phyloP scores from a whole-genome alignment of 2,329 filamentous ascomycete genomes.

The Colletotrichum sidae region DNA sequence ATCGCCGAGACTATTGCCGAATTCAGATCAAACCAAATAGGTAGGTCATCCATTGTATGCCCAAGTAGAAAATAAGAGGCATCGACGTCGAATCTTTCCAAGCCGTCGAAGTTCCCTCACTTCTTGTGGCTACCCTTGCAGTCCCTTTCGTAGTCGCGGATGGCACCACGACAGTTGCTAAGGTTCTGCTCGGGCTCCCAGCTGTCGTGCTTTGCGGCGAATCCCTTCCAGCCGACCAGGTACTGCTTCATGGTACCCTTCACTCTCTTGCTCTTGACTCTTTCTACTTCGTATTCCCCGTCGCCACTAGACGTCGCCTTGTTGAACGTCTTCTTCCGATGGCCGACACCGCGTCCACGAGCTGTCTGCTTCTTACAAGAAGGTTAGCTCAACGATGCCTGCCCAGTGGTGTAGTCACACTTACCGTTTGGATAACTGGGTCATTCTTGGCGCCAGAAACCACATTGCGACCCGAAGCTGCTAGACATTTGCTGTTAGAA shows the following conservation, averaged over 20 bases:
- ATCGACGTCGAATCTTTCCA: too few species aligned
- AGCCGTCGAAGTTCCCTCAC: neutral
- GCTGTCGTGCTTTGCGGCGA: conserved; percentile 55
- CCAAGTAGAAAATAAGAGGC: too few species aligned
- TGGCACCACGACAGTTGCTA: conserved; percentile 48
- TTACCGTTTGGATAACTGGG: too few species aligned
- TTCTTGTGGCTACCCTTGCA: conserved; percentile 36
- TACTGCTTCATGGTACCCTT: conserved; percentile 54
- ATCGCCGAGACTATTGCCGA: too few species aligned
- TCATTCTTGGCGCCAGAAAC: too few species aligned
- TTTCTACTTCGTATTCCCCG: conserved; percentile 61
- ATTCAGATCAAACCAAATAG: too few species aligned
- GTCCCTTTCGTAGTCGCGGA: conserved; percentile 51
- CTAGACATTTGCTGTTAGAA: too few species aligned
- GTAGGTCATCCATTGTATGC: too few species aligned
- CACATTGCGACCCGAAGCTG: too few species aligned
- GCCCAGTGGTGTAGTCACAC: too few species aligned
- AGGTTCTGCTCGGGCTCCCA: conserved; percentile 66
- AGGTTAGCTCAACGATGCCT: neutral
- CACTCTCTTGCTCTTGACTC: conserved; percentile 55
- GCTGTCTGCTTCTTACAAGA: neutral
- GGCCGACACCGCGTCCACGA: conserved; percentile 19
- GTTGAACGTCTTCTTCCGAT: conserved; percentile 10
- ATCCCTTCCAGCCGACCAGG: conserved; percentile 66
- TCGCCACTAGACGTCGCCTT: conserved; percentile 19